Conservation (phyloP, 345 rosid genomes). For the Euphorbia pulcherrima region DNA sequence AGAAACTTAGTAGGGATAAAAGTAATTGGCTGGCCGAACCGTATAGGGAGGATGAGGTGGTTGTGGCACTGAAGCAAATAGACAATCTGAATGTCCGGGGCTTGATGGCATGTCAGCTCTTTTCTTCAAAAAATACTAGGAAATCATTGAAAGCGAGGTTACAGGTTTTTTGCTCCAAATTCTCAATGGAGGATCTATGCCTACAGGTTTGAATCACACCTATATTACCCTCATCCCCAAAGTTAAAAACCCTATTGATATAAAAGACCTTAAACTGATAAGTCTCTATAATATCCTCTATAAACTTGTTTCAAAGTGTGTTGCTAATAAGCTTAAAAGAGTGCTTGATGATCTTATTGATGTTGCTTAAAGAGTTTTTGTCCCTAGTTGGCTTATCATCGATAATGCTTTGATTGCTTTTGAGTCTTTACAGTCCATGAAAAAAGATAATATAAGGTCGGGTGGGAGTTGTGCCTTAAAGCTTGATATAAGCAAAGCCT, state of each 20-base stretch:
- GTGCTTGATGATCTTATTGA: neutral
- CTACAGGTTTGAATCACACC: neutral
- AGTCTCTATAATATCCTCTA: neutral
- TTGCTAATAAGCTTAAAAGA: neutral
- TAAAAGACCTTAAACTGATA: neutral
- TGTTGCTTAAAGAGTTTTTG: neutral
- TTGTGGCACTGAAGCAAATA: neutral
- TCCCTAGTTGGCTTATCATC: neutral
- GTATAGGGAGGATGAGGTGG: neutral
- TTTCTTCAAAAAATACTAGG: neutral
- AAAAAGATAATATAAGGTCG: neutral
- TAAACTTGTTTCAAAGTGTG: neutral
- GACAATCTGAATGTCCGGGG: neutral
- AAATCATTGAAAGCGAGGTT: neutral
- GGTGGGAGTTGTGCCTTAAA: neutral
- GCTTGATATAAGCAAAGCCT: neutral
- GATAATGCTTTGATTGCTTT: neutral
- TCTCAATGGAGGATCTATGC: neutral
- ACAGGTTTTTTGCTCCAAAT: neutral
- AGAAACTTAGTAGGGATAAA: no score
- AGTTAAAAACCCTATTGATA: neutral
- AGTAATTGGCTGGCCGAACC: no score
- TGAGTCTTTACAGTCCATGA: neutral
- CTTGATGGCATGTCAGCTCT: neutral
- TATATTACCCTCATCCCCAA: neutral